phyloP scores from a whole-genome alignment of 2,329 filamentous ascomycete species.

The Metarhizium sp. region DNA sequence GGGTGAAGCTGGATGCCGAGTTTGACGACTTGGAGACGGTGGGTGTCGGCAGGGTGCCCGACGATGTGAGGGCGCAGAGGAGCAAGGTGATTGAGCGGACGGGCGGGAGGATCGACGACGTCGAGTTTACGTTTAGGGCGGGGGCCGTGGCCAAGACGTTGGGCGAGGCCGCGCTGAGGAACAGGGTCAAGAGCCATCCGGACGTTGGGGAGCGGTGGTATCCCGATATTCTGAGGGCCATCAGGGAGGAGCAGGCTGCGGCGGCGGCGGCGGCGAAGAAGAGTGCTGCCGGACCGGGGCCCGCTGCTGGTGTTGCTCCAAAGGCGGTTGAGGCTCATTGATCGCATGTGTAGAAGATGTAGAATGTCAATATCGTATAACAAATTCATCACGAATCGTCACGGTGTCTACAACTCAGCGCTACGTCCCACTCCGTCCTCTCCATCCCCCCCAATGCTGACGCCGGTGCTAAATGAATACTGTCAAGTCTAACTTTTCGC shows the following conservation, averaged over 20 bases:
- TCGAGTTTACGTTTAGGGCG: conserved; percentile 77
- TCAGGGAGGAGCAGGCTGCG: conserved; percentile 47
- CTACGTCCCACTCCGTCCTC: background rate
- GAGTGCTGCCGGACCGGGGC: conserved; percentile 16
- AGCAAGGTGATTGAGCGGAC: conserved; percentile 46
- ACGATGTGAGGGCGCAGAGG: conserved; percentile 52
- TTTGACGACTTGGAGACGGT: conserved; percentile 66
- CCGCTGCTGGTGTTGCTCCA: conserved; percentile 12
- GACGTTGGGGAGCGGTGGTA: conserved; percentile 81
- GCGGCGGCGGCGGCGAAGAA: conserved; percentile 20
- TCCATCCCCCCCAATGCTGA: background rate
- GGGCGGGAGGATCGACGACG: conserved; percentile 57
- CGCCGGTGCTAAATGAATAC: conserved; percentile 6
- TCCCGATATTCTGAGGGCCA: conserved; percentile 49
- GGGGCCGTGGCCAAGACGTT: conserved; percentile 58
- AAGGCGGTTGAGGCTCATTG: conserved; percentile 20
- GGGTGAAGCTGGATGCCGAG: conserved; percentile 66
- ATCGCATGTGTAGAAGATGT: background rate
- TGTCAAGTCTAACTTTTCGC: background rate
- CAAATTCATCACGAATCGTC: background rate
- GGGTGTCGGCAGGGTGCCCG: conserved; percentile 50
- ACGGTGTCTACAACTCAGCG: background rate
- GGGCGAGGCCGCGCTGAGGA: conserved; percentile 76
- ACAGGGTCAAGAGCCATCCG: conserved; percentile 76
- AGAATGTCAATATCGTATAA: background rate